phyloP scores from a whole-genome alignment of 805 yeast species.

The Candida pseudoglaebosa region DNA sequence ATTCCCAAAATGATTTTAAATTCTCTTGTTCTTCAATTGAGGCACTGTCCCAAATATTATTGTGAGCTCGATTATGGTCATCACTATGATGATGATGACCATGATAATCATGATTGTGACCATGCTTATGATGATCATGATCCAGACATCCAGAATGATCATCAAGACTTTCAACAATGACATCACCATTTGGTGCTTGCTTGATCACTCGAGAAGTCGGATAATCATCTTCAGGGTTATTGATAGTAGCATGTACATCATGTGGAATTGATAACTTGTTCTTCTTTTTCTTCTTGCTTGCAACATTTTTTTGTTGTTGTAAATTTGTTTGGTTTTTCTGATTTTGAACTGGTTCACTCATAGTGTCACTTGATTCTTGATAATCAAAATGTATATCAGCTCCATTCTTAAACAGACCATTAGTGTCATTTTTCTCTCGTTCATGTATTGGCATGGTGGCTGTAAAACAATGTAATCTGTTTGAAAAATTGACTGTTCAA shows the following conservation, averaged over 20 bases:
- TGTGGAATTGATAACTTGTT: constrained; percentile 20
- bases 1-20: constrained; percentile 61
- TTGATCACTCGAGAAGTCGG: constrained; percentile 70
- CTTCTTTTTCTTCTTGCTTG: constrained; percentile 28
- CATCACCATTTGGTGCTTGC: constrained; percentile 71
- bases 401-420: constrained; percentile 15
- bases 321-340: constrained; percentile 3
- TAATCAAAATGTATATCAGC: constrained; percentile 33
- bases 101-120: constrained; percentile 10
- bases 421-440: background rate
- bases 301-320: constrained; percentile 1
- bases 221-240: constrained; percentile 58
- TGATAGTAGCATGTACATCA: constrained; percentile 41
- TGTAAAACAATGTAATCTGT: background rate
- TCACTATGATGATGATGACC: constrained; percentile 8
- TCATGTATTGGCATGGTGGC: constrained; percentile 1
- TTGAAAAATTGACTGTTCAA: background rate
- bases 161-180: constrained; percentile 60
- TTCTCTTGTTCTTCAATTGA: constrained; percentile 49
- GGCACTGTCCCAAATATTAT: constrained; percentile 45
- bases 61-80: constrained; percentile 2
- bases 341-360: background rate
- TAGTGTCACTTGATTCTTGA: background rate
- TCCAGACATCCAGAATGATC: constrained; percentile 14
- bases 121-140: constrained; percentile 6